These are phyloP conservation scores for Pilobolus umbonatus DNA, from an alignment of 192 early-diverging fungal genomes.

Conservation along the genomic window DNA sequence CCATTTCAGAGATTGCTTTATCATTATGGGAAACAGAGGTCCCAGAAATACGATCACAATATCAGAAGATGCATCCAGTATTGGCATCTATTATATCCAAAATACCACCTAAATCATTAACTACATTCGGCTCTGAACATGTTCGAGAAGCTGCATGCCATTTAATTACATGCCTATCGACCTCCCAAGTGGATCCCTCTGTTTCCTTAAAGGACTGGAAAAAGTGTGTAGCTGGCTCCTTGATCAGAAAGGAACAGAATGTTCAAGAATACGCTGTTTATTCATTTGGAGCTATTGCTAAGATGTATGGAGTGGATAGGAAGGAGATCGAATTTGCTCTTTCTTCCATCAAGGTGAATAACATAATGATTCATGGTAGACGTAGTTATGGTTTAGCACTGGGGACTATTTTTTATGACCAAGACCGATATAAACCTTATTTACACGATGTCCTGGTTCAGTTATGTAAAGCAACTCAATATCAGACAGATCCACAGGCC, in stretches of 20 bases:
- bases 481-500: constrained; percentile 13
- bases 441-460: constrained; percentile 17
- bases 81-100: constrained; percentile 37
- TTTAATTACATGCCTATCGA: constrained; percentile 44
- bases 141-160: constrained; percentile 48
- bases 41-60: background rate
- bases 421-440: constrained; percentile 14
- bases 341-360: constrained; percentile 15
- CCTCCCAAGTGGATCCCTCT: constrained; percentile 31
- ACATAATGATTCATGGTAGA: constrained; percentile 39
- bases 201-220: constrained; percentile 44
- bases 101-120: constrained; percentile 39
- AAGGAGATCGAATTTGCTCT: constrained; percentile 39
- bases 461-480: constrained; percentile 17
- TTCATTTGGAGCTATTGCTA: constrained; percentile 42
- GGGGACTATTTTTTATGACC: constrained; percentile 47
- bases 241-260: constrained; percentile 63
- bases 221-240: constrained; percentile 40
- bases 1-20: constrained; percentile 55
- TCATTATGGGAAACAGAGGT: constrained; percentile 27
- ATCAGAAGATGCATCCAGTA: background rate
- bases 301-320: constrained; percentile 34
- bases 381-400: constrained; percentile 64
- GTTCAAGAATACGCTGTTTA: constrained; percentile 50
- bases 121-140: constrained; percentile 59